phyloP scores from a whole-genome alignment of 1,139 yeast genomes.

The Starmera stellimalicola region DNA sequence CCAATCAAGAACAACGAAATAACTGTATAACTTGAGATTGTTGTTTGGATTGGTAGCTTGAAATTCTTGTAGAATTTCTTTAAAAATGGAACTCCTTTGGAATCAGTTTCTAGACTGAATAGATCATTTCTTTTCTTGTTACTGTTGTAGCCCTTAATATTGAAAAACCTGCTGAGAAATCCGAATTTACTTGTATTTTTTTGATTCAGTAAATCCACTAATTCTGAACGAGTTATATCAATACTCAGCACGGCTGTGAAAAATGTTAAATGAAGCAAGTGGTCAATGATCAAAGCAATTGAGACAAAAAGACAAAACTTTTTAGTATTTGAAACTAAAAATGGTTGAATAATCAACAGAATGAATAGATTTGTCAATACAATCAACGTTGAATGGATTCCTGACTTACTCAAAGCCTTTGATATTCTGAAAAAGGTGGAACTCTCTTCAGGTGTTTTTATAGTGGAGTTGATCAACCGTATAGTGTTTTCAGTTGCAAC shows the following conservation, averaged over 20 bases:
- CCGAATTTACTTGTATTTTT: slow-evolving; percentile 7
- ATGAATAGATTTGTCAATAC: slow-evolving; percentile 20
- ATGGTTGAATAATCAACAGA: slow-evolving; percentile 18
- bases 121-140: too few species aligned
- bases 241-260: slow-evolving; percentile 56
- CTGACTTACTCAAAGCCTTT: slow-evolving; percentile 26
- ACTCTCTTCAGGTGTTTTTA: slow-evolving; percentile 33
- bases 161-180: background rate
- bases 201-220: slow-evolving; percentile 39
- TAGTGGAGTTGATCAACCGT: slow-evolving; percentile 30
- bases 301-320: slow-evolving; percentile 32
- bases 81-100: background rate
- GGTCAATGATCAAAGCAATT: slow-evolving; percentile 43
- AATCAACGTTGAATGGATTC: slow-evolving; percentile 26
- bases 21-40: slow-evolving; percentile 17
- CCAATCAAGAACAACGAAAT: slow-evolving; percentile 16
- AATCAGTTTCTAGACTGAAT: too few species aligned
- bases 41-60: slow-evolving; percentile 25
- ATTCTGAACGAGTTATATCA: slow-evolving; percentile 55
- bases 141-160: slow-evolving; percentile 2
- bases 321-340: slow-evolving; percentile 23
- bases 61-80: slow-evolving; percentile 15
- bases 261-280: slow-evolving; percentile 50
- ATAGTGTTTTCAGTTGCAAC: slow-evolving; percentile 37
- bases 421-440: slow-evolving; percentile 28